Conservation (phyloP, 2,329 filamentous ascomycete genomes). For the Aspergillus hortae region DNA sequence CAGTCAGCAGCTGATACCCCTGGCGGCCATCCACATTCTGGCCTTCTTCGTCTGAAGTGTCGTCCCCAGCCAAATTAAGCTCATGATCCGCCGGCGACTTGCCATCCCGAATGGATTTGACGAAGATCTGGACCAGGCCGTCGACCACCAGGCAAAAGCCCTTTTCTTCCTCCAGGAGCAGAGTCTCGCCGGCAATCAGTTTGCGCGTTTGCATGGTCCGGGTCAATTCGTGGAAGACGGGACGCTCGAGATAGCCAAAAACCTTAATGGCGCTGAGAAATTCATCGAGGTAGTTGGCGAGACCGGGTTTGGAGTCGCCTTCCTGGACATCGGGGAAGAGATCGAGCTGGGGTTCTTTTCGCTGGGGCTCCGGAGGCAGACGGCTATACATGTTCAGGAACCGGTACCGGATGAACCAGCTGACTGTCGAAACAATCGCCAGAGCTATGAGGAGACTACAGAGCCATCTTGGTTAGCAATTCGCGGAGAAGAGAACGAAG, state of each 20-base stretch:
- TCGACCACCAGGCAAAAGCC: constrained; percentile 97
- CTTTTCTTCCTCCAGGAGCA: constrained; percentile 94
- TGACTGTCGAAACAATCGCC: constrained; percentile 75
- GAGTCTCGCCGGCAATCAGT: constrained; percentile 90
- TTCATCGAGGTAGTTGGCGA: constrained; percentile 96
- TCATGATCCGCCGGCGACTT: constrained; percentile 38
- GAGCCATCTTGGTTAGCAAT: constrained; percentile 7
- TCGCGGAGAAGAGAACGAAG: constrained; percentile 1
- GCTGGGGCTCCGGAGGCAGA: constrained; percentile 87
- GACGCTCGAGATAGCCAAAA: constrained; percentile 92
- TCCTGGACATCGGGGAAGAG: constrained; percentile 92
- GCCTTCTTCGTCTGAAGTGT: constrained; percentile 68
- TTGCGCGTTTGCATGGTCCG: constrained; percentile 98
- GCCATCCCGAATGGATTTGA: constrained; percentile 70
- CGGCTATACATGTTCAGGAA: constrained; percentile 97
- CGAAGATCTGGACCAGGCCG: constrained; percentile 93
- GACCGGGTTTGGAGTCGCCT: constrained; percentile 79
- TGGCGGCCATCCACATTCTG: constrained; percentile 62
- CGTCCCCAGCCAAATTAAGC: constrained; percentile 39
- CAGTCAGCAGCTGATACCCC: constrained; percentile 90
- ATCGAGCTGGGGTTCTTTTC: constrained; percentile 93
- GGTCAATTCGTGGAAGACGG: constrained; percentile 96
- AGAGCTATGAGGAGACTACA: constrained; percentile 70
- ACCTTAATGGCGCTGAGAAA: constrained; percentile 98
- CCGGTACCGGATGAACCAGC: constrained; percentile 92